Evolutionary conservation across 768 basidiomycete species (phyloP), one percentile per base, ranked within the genome.

Genomic region (Pisolithus tinctorius): DNA sequence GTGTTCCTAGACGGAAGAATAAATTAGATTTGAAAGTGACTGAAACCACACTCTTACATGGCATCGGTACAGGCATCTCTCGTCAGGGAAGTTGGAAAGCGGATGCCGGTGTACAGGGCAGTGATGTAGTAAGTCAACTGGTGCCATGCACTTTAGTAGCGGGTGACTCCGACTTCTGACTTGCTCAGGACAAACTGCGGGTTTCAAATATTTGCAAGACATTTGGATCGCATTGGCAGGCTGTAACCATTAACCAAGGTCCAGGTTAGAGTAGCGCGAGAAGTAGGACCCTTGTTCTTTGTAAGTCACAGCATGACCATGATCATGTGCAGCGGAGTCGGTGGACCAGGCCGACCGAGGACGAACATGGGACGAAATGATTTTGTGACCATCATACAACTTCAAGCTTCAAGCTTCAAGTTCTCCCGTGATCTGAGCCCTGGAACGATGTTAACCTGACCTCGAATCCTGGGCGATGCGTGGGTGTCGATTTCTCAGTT

Each of bases 41-140:
- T 6, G 9, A 3, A n/a, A 4, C 26, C 14, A 27, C 29, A 27
- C 13, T 62, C 75, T 58, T 62, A 87, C 90, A 94, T 95, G 7
- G 93, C 93, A 74, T 96, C 93, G 29, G 92, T 86, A 6, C 93
- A 20, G 20, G 20, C 93, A 75, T 94, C 93, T 26, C 92, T 92
- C 8, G 87, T 83, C 41, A 94, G 68, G 20, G 89, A 92, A 8
- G 93, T 96, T 10, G 93, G 93, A 71, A 93, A 96, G 40, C 93
- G 85, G 47, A 95, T 81, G 71, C 93, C 92, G 93, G 54, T 45
- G 25, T 20, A 20, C 42, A 53, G 2, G 39, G 20, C 2, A 20
- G 17, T 14, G 14, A 43, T 46, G 36, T 49, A 20, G 31, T 39
- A 42, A 2, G 46, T 20, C 31, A 41, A 20, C 27, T 20, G 20